Base-by-base conservation (phyloP, 2,329 filamentous ascomycete species). In the Trichoderma atroviride region DNA sequence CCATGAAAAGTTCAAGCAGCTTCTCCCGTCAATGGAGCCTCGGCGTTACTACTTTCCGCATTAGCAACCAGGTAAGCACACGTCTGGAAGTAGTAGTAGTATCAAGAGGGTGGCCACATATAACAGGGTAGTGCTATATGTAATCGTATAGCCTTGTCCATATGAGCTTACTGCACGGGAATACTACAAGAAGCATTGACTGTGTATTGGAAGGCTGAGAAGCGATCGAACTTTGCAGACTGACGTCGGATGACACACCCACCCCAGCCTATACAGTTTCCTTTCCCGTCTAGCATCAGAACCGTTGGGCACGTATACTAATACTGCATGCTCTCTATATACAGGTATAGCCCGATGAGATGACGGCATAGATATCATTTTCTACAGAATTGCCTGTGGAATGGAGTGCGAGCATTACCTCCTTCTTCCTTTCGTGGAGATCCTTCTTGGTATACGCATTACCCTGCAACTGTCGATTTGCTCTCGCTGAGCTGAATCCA, bases 211-310 rank as follows among this genome's bases (percentile, higher is more conserved):
- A n/a, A 47, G 43, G 43, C 24, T 50, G 27, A 59, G 27, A 33
- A 55, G 43, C 43, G 43, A 69, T 69, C 60, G 40, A 69, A 29
- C 33, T 58, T 68, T 40, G 53, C 58, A 43, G 33, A 47, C 31
- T 53, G 68, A 31, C 61, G 60, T 65, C 61, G 68, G 55, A 69
- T 69, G 60, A 59, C 60, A 59, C 60, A 65, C 53, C 68, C 68
- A 69, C 68, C 58, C 66, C 50, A 62, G 66, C 50, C 14, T 19
- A 16, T 65, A 24, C 50, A 11, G 16, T 31, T 31, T 11, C 31
- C 40, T 16, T 16, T 22, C 16, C 14, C 33, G 58, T 64, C 40
- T 53, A 14, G 37, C 59, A 31, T 64, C 47, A 53, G 37, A 57
- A 22, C 13, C 47, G 22, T 13, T 53, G 27, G 53, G 53, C 31